Conservation (phyloP, 202 grass and related monocot genomes). For the Zizania palustris region DNA sequence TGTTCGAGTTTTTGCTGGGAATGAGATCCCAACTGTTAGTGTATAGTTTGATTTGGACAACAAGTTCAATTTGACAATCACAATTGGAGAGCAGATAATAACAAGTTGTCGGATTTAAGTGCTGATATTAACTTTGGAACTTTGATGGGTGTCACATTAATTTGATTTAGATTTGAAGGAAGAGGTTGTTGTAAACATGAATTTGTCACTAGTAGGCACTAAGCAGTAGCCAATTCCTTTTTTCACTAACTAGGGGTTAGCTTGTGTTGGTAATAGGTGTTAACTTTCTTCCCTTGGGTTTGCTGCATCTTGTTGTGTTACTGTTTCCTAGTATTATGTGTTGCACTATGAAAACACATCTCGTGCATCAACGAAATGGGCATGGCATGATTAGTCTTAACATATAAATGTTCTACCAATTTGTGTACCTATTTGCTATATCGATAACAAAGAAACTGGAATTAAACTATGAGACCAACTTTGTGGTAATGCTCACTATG, state of each 20-base stretch:
- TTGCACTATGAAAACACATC: background rate
- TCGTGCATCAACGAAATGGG: background rate
- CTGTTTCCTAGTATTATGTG: background rate
- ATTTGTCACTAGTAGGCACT: background rate
- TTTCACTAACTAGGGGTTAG: background rate
- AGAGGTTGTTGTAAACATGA: background rate
- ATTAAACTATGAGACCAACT: background rate
- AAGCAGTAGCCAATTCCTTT: background rate
- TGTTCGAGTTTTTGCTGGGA: background rate
- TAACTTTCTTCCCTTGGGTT: background rate
- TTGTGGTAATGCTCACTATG: background rate
- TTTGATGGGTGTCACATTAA: background rate
- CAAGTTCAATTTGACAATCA: background rate
- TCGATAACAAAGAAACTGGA: background rate
- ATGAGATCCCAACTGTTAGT: background rate
- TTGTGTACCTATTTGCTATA: background rate
- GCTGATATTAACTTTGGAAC: background rate
- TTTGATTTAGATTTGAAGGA: background rate
- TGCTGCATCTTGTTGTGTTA: background rate
- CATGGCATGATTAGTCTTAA: background rate
- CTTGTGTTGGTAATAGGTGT: conserved; percentile 3
- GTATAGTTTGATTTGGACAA: background rate
- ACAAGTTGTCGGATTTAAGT: conserved; percentile 11
- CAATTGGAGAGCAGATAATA: background rate
- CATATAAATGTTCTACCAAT: background rate